These are phyloP conservation scores for Astragalus glycyphyllos DNA, from an alignment of 306 rosid genomes.

Conservation along the genomic window DNA sequence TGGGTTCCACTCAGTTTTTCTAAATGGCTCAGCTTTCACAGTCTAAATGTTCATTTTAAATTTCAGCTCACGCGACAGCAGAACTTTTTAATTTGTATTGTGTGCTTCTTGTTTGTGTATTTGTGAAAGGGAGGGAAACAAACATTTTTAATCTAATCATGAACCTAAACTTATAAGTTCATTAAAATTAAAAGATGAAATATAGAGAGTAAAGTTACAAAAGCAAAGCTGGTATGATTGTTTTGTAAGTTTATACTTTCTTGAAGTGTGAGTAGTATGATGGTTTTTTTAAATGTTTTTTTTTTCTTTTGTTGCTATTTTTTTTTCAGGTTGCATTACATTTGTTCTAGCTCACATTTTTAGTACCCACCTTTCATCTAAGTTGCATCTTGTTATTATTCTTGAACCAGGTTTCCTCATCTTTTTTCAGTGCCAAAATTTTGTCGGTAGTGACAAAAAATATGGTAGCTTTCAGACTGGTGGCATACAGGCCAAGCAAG, in stretches of 20 bases:
- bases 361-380: constrained; percentile 1
- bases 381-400: constrained; percentile 18
- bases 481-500: constrained; percentile 39
- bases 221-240: neutral
- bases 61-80: neutral
- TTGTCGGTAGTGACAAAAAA: constrained; percentile 40
- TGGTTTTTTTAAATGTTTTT: too few species aligned
- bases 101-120: constrained; percentile 2
- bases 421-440: constrained; percentile 33
- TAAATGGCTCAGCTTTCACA: neutral
- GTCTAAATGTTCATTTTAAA: neutral
- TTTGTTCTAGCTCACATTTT: constrained; percentile 23
- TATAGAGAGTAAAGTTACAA: neutral
- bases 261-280: neutral
- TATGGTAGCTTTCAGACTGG: constrained; percentile 24
- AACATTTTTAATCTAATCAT: neutral
- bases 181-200: neutral
- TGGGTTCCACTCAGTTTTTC: neutral
- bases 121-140: neutral
- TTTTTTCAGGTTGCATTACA: constrained; percentile 7
- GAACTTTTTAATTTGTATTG: constrained; percentile 1
- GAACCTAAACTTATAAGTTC: neutral
- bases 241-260: neutral
- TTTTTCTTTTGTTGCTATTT: neutral
- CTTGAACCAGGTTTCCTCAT: constrained; percentile 44